Percentiles rank a stretch among this genome's conserved stretches.
phyloP scores from a whole-genome alignment of 805 yeast species.

The Saccharomycopsis oosterbeekiorum region DNA sequence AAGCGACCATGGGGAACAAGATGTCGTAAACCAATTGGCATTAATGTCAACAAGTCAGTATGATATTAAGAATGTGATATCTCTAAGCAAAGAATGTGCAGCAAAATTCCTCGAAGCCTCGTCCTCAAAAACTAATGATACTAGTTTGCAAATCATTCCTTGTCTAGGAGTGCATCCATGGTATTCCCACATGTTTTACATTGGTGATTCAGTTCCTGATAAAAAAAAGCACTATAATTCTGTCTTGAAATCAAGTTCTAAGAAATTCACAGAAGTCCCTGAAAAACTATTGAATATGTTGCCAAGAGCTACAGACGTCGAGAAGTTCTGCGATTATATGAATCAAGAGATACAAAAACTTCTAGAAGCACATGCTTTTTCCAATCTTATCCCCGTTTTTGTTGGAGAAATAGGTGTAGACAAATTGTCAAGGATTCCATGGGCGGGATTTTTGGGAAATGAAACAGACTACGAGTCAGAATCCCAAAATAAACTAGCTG shows the following conservation, averaged over 20 bases:
- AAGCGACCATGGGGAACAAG: conserved; percentile 2
- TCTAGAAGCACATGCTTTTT: neutral
- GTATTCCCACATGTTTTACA: conserved; percentile 60
- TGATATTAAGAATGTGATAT: conserved; percentile 26
- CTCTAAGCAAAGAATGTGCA: conserved; percentile 10
- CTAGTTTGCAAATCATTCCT: conserved; percentile 24
- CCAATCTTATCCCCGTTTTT: conserved; percentile 24
- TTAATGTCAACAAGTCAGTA: conserved; percentile 42
- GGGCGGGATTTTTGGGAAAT: conserved; percentile 43
- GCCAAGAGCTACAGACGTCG: conserved; percentile 52
- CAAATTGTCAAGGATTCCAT: conserved; percentile 59
- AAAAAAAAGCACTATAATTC: conserved; percentile 47
- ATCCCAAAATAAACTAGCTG: conserved; percentile 2
- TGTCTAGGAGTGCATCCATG: conserved; percentile 86
- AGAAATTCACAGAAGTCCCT: conserved; percentile 18
- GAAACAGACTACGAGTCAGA: conserved; percentile 12
- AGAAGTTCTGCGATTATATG: conserved; percentile 24
- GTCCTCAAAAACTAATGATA: neutral
- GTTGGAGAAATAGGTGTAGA: conserved; percentile 94
- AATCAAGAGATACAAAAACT: conserved; percentile 2
- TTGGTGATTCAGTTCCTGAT: conserved; percentile 13
- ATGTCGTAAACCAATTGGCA: conserved; percentile 3
- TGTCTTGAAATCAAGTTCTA: conserved; percentile 33
- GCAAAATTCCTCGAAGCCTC: neutral
- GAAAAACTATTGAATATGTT: conserved; percentile 34